These are phyloP conservation scores for Cordyceps fumosorosea DNA, from an alignment of 2,329 filamentous ascomycete species.

Conservation along the genomic window DNA sequence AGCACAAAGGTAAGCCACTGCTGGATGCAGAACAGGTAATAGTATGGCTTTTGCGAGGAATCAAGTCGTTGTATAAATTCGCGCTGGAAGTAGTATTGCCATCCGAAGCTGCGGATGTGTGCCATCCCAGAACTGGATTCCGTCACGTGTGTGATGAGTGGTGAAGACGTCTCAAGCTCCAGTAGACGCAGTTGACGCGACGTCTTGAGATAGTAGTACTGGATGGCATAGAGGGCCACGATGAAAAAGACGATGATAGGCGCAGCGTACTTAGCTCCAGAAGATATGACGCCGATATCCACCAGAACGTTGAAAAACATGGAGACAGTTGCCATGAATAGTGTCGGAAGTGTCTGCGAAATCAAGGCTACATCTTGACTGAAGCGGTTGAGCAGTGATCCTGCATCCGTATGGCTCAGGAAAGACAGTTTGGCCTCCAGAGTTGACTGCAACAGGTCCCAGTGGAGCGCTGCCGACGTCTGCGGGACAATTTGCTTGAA, in stretches of 20 bases:
- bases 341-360: constrained; percentile 19
- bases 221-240: constrained; percentile 22
- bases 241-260: constrained; percentile 21
- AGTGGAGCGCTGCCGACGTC: not conserved
- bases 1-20: constrained; percentile 46
- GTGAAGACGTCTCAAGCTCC: constrained; percentile 29
- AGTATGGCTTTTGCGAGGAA: constrained; percentile 46
- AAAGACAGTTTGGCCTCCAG: constrained; percentile 14
- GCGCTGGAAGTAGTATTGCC: constrained; percentile 36
- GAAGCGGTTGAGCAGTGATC: constrained; percentile 17
- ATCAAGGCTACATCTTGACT: constrained; percentile 23
- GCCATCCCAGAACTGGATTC: constrained; percentile 39
- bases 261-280: constrained; percentile 24
- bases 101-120: constrained; percentile 48
- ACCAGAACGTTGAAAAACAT: constrained; percentile 20
- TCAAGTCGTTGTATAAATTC: constrained; percentile 42
- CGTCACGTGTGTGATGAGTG: constrained; percentile 30
- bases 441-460: not conserved
- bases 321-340: constrained; percentile 18
- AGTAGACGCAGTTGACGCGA: constrained; percentile 30
- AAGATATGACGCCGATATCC: constrained; percentile 18
- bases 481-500: constrained; percentile 1
- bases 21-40: constrained; percentile 47
- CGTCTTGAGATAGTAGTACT: constrained; percentile 28
- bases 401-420: constrained; percentile 12